A percentile compares a stretch with the other conserved stretches of the same genome.
phyloP scores from a whole-genome alignment of 305 asterid species.

The Solanum hybrid region DNA sequence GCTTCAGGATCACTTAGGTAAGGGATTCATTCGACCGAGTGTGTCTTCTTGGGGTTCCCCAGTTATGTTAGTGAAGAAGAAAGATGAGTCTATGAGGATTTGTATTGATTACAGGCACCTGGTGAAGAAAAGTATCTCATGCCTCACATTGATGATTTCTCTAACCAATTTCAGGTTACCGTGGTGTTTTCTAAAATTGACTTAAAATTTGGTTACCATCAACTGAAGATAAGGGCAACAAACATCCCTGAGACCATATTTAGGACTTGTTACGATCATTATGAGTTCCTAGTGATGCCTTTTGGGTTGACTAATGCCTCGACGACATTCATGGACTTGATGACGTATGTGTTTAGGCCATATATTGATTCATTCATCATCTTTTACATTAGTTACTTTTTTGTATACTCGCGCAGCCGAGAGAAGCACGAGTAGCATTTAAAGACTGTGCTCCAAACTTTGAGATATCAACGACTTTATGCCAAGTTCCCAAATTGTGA shows the following conservation, averaged over 20 bases:
- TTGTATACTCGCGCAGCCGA: neutral
- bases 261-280: neutral
- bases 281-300: neutral
- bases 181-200: neutral
- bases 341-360: neutral
- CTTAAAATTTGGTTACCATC: neutral
- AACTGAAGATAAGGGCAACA: neutral
- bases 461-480: no score
- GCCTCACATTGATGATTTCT: neutral
- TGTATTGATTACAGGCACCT: neutral
- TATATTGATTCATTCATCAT: neutral
- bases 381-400: neutral
- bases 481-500: neutral
- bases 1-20: neutral
- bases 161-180: neutral
- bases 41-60: neutral
- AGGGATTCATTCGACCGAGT: neutral
- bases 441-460: no score
- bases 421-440: neutral
- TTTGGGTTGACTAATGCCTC: neutral
- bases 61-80: neutral
- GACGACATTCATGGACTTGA: neutral
- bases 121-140: neutral
- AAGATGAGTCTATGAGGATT: neutral
- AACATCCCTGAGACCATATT: neutral